These are phyloP conservation scores for Cordyceps cicadae DNA, from an alignment of 2,329 filamentous ascomycete genomes.

Conservation along the genomic window DNA sequence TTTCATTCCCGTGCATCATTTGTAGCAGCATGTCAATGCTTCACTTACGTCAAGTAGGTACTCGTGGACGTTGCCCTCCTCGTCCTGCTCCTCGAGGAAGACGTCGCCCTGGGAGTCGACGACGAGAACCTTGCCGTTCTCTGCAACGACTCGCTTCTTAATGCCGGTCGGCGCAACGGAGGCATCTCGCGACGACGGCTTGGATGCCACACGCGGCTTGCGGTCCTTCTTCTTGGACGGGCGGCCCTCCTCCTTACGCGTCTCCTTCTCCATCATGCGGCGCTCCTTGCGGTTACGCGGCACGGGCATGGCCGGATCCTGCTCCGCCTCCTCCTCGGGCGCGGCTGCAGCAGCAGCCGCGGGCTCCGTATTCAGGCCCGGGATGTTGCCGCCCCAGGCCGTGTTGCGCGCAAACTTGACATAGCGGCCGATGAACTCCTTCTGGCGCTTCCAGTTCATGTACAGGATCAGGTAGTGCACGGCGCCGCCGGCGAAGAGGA, in stretches of 20 bases:
- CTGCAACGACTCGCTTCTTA: slow-evolving; percentile 80
- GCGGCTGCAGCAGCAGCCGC: slow-evolving; percentile 31
- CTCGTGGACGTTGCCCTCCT: slow-evolving; percentile 74
- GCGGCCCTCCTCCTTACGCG: slow-evolving; percentile 59
- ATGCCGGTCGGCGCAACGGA: slow-evolving; percentile 60
- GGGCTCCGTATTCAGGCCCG: slow-evolving; percentile 49
- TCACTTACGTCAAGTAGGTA: slow-evolving; percentile 76
- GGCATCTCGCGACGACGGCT: slow-evolving; percentile 32
- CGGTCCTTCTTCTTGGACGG: slow-evolving; percentile 40
- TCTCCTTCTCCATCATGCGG: slow-evolving; percentile 78
- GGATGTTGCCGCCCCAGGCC: slow-evolving; percentile 85
- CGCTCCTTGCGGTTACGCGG: slow-evolving; percentile 78
- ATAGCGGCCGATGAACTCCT: slow-evolving; percentile 85
- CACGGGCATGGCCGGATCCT: slow-evolving; percentile 41
- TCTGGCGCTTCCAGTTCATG: slow-evolving; percentile 81
- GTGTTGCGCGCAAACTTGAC: slow-evolving; percentile 80
- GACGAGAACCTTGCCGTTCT: slow-evolving; percentile 91
- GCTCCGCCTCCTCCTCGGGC: slow-evolving; percentile 36
- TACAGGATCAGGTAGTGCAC: slow-evolving; percentile 81
- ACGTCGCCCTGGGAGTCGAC: slow-evolving; percentile 90
- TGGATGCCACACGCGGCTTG: slow-evolving; percentile 28
- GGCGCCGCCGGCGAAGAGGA: slow-evolving; percentile 73
- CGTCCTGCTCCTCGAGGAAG: slow-evolving; percentile 85
- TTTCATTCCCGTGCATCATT: not conserved
- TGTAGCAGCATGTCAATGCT: not conserved